Base-by-base conservation (phyloP, 1,139 yeast species). In the Geotrichum fermentans region DNA sequence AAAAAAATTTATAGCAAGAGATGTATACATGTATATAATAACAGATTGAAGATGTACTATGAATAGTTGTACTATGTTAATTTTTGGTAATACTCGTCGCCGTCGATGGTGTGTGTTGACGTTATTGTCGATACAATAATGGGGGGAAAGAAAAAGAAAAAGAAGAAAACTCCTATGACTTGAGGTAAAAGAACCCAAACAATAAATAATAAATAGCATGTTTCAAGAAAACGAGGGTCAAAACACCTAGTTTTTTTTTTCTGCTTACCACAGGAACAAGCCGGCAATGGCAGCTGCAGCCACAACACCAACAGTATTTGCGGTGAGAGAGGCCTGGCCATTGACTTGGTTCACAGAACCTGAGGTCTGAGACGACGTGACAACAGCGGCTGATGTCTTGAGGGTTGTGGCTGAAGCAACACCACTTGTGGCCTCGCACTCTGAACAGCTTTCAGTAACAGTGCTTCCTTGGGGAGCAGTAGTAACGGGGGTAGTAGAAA, bases 221-320 rank as follows among this genome's bases (percentile, higher is more conserved):
- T 29, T 52, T 20, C 53, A 63, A 26, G 56, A 53, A 47, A 49
- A 51, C 20, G 43, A 30, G 40, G 58, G 58, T 8, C 60, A 63
- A 22, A 47, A 58, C 16, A 56, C 61, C 32, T 58, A 59, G 51
- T 32, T 61, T 16, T 61, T 50, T 8, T 30, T 30, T 13, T n/a
- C 17, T 8, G 29, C 18, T 43, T 35, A 43, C 40, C 14, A 16
- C 36, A 43, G 14, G 24, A 22, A 26, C 21, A 14, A 34, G n/a
- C 22, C 40, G 24, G 20, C 29, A n/a, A n/a, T n/a, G n/a, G n/a
- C n/a, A 26, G 32, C 24, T 13, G 39, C 40, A 35, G 16, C 40
- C 8, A 24, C 17, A 13, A 32, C 40, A 10, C 46, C 40, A n/a
- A 43, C 7, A 14, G 35, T 11, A 36, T 43, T 43, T 22, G 32